Evolutionary conservation across 2,329 filamentous ascomycete species (phyloP), one percentile per base, ranked within the genome.

Genomic region (Aspergillus transmontanensis): DNA sequence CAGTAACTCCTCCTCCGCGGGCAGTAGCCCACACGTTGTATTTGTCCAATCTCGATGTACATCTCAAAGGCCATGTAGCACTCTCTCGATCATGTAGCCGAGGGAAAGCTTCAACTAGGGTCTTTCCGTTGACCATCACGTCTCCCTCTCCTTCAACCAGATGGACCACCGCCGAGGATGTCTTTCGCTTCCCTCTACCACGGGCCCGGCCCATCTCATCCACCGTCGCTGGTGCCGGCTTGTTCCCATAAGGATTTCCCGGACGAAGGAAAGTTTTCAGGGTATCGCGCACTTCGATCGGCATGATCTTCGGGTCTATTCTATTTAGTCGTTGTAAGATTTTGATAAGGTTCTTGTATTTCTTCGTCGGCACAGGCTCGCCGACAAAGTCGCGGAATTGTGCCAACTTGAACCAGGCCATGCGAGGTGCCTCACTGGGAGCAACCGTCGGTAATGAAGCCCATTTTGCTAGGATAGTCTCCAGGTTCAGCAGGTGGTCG

Each of bases 11-110:
- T 69, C 95, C 95, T 61, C 95, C 95, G 63, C 86, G 85, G 3
- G 93, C 92, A 57, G 91, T 80, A 59, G 90, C 94, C 89, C 93
- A 99, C 4, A 97, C 88, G 74, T 99, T 99, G 84, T 99, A 99
- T 79, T 97, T 98, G 83, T 97, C 93, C 68, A 96, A 80, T 67
- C 95, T 85, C 50, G 90, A 84, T 28, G 93, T 96, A 57, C 88
- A 86, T 73, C 94, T 93, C 73, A 99, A 80, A 9, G 94, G 89
- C 94, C 94, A 99, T 4, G 97, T 82, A 3, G 92, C 94, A 75
- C 93, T 97, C 82, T 98, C 95, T 50, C 95, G 89, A 79, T 99
- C 94, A 76, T 99, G 94, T 57, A 97, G 80, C 41, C 95, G 89
- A 39, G 89, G 91, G 77, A 99, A 99, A 26, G 87, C 89, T 57